Evolutionary conservation across 306 rosid genomes (phyloP).

Genomic region (Comarum palustre): DNA sequence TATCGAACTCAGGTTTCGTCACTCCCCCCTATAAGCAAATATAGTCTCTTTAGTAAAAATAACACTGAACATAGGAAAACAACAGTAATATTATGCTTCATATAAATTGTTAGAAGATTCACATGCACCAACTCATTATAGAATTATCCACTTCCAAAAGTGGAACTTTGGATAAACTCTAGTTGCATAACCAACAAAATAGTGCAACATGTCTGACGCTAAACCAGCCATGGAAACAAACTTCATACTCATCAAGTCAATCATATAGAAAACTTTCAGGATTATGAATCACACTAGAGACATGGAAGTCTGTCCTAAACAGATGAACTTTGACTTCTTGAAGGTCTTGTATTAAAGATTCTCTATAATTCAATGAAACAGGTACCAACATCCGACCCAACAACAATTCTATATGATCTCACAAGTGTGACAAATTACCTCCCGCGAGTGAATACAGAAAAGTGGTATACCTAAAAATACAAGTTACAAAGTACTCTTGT

Average conservation of each 20-base stretch:
- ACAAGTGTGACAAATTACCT: not conserved
- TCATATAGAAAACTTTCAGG: not conserved
- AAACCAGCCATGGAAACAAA: not conserved
- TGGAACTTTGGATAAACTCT: not conserved
- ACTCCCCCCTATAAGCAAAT: slow-evolving; percentile 46
- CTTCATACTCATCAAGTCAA: not conserved
- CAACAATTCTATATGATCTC: not conserved
- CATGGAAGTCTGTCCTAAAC: not conserved
- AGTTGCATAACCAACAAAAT: not conserved
- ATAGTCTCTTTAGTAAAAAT: not conserved
- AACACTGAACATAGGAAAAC: not conserved
- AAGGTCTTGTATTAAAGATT: not conserved
- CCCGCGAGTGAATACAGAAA: not conserved
- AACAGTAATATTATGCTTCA: not conserved
- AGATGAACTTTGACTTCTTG: not conserved
- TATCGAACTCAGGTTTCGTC: slow-evolving; percentile 29
- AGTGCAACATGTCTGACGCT: not conserved
- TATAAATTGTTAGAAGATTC: not conserved
- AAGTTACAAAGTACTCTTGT: not conserved
- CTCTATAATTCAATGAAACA: not conserved
- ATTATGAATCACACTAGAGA: not conserved
- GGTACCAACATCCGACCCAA: not conserved
- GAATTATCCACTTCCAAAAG: too few relatives aligned
- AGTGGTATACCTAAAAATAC: not conserved
- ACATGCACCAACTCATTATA: too few relatives aligned